Evolutionary conservation across 768 basidiomycete species (phyloP).

Genomic region (Tylopilus subfusipes): DNA sequence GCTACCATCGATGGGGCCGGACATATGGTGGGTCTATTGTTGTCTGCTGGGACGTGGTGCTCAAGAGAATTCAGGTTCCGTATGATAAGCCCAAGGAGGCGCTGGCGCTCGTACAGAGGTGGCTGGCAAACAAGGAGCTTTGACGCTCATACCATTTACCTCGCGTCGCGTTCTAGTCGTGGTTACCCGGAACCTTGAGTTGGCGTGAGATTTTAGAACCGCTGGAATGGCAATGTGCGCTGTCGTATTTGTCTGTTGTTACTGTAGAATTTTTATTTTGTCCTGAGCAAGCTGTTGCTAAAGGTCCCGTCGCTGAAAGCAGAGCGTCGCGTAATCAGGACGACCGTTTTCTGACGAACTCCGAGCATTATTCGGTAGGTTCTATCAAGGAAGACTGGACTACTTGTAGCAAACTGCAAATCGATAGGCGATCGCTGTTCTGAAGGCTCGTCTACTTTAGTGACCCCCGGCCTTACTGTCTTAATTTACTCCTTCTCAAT

Average conservation of each 20-base stretch:
- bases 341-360: too few species aligned
- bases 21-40: slow-evolving; percentile 55
- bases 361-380: too few species aligned
- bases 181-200: background rate
- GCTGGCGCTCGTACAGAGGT: slow-evolving; percentile 46
- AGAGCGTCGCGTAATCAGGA: too few species aligned
- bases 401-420: too few species aligned
- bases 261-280: background rate
- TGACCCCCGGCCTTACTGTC: too few species aligned
- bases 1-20: slow-evolving; percentile 66
- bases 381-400: too few species aligned
- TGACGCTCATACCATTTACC: background rate
- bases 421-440: too few species aligned
- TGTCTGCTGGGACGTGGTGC: background rate
- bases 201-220: background rate
- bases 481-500: too few species aligned
- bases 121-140: slow-evolving; percentile 36
- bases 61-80: slow-evolving; percentile 42
- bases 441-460: too few species aligned
- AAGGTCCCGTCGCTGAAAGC: too few species aligned
- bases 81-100: slow-evolving; percentile 60
- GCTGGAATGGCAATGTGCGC: background rate
- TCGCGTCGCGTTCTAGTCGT: background rate
- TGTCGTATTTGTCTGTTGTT: background rate
- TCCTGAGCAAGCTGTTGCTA: background rate